Percentiles rank a stretch among this genome's conserved stretches.
These are phyloP conservation scores for Solanum medicagineum DNA, from an alignment of 257 asterid genomes.

Conservation along the genomic window DNA sequence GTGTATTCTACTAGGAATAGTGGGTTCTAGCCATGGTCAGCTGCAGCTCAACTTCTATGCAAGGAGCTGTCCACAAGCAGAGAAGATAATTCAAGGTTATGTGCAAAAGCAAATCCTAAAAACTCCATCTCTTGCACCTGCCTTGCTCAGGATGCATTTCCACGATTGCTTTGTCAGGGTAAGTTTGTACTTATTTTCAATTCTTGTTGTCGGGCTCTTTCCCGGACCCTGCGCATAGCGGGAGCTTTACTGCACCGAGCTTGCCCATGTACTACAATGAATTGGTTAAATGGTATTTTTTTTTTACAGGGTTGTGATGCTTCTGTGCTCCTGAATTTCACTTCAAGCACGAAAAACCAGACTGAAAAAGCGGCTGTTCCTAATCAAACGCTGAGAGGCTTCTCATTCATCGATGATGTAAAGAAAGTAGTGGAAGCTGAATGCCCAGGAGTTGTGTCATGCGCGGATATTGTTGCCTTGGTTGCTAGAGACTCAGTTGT, in stretches of 20 bases:
- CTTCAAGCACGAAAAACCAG: slow-evolving; percentile 8
- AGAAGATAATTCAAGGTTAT: background rate
- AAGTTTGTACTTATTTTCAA: background rate
- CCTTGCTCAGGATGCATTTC: background rate
- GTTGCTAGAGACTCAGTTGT: slow-evolving; percentile 13
- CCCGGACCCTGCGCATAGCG: no score
- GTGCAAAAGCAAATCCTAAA: background rate
- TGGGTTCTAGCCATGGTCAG: slow-evolving; percentile 18
- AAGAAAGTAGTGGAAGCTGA: slow-evolving; percentile 9
- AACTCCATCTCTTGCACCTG: background rate
- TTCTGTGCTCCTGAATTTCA: slow-evolving; percentile 15
- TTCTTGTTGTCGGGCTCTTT: no score
- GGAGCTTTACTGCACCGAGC: no score
- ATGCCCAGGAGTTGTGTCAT: slow-evolving; percentile 21
- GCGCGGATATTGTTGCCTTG: slow-evolving; percentile 13
- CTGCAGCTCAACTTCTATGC: slow-evolving; percentile 13
- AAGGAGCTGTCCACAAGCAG: background rate
- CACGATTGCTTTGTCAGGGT: slow-evolving; percentile 21
- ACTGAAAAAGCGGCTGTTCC: slow-evolving; percentile 18
- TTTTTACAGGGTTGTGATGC: slow-evolving; percentile 20
- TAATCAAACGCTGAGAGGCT: slow-evolving; percentile 10
- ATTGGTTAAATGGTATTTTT: no score
- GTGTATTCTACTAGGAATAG: slow-evolving; percentile 1
- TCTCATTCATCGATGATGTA: slow-evolving; percentile 16
- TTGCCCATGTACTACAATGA: no score